phyloP scores from a whole-genome alignment of 164 flowering plant genomes.

The Annona cherimola region DNA sequence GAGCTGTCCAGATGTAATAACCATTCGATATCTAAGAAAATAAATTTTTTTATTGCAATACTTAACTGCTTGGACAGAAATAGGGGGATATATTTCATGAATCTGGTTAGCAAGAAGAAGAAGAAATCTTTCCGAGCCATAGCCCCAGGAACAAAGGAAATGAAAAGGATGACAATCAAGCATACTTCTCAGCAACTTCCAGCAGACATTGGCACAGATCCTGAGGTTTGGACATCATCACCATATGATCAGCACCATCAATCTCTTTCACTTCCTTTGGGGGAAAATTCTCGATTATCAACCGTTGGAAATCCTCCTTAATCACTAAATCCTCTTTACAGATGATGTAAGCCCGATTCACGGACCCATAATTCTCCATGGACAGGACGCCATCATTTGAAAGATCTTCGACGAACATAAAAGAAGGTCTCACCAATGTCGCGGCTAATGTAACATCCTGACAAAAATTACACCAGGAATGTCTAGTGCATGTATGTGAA shows the following conservation, averaged over 20 bases:
- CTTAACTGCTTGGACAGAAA: no score
- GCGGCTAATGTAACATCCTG: slow-evolving; percentile 20
- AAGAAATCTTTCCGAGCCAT: no score
- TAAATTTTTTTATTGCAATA: no score
- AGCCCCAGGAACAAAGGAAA: no score
- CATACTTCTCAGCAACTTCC: slow-evolving; percentile 12
- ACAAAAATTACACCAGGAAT: background rate
- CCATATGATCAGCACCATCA: slow-evolving; percentile 28
- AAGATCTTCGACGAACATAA: slow-evolving; percentile 1
- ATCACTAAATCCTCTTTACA: slow-evolving; percentile 12
- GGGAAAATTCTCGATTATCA: slow-evolving; percentile 22
- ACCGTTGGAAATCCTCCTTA: slow-evolving; percentile 19
- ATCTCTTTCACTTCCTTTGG: slow-evolving; percentile 29
- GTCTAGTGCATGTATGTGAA: no score
- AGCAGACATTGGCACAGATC: slow-evolving; percentile 21
- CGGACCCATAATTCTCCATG: slow-evolving; percentile 17
- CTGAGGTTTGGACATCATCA: slow-evolving; percentile 36
- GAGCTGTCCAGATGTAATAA: no score
- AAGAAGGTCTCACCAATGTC: slow-evolving; percentile 10
- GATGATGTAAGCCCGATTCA: slow-evolving; percentile 16
- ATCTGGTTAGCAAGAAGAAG: no score
- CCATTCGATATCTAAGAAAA: no score
- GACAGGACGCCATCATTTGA: background rate
- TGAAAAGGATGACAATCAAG: background rate
- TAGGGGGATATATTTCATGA: no score